Base-by-base conservation (phyloP, 192 early-diverging fungal genomes). In the Entomortierella lignicola region DNA sequence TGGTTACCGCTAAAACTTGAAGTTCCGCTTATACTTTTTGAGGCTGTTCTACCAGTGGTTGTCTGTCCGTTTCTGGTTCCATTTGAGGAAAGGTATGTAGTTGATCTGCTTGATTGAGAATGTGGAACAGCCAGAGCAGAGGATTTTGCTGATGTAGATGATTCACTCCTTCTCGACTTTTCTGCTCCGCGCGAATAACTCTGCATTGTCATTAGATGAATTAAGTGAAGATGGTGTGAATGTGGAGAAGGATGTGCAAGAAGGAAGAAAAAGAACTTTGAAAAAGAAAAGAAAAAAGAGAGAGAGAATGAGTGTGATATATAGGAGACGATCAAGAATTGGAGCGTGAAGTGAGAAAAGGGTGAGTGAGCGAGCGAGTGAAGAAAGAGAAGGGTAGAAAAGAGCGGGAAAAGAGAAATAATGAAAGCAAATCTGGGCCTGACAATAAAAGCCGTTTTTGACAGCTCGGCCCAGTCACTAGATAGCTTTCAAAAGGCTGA, bases 191-290 rank as follows among this genome's bases (percentile, higher is more conserved):
- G 71, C 48, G 18, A 32, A 27, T 65, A 43, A 31, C n/a, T 37
- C 56, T 60, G 37, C 55, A 60, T 72, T 31, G 71, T 64, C 71
- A 65, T 72, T 50, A 50, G 39, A 7, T 27, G 30, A 29, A 8
- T 29, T 25, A 48, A n/a, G 41, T 44, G 17, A 17, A 21, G 66
- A 57, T 34, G 66, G 42, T 2, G 50, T n/a, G 8, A 37, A n/a
- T 42, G 66, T 21, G 54, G 23, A 21, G 34, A 60, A 31, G n/a
- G n/a, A 8, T 26, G 56, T 32, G 26, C 31, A 59, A 31, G 32
- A 30, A 26, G 2, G 17, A 51, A 61, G 25, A 18, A 59, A 31
- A 26, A 29, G 43, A 69, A 43, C 51, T 30, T 34, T 23, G 51
- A 55, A 25, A 31, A n/a, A 20, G 25, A 23, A 59, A 30, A 25